Evolutionary conservation across 169 alveolate genomes (phyloP).

Genomic region (Plasmodium yoelii): DNA sequence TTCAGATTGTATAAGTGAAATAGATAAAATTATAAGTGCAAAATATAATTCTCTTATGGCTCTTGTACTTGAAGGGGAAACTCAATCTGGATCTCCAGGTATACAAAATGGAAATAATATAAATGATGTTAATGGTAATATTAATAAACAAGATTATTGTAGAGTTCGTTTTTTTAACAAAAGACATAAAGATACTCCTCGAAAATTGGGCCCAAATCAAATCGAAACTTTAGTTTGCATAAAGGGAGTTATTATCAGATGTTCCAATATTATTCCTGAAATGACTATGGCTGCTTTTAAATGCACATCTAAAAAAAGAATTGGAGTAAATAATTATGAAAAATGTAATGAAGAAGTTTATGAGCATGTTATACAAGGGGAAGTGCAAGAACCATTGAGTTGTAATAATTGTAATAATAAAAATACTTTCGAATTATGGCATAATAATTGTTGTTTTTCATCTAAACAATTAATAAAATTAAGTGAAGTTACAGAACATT

Average conservation of each 20-base stretch:
- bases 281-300: slow-evolving; percentile 97
- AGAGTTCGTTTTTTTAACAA: slow-evolving; percentile 85
- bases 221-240: slow-evolving; percentile 93
- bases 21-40: slow-evolving; percentile 91
- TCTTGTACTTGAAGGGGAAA: slow-evolving; percentile 74
- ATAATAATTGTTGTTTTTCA: slow-evolving; percentile 94
- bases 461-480: slow-evolving; percentile 95
- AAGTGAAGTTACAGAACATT: slow-evolving; percentile 94
- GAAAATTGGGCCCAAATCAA: slow-evolving; percentile 86
- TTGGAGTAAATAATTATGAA: slow-evolving; percentile 84
- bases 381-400: slow-evolving; percentile 95
- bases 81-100: slow-evolving; percentile 41
- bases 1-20: slow-evolving; percentile 94
- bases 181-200: slow-evolving; percentile 79
- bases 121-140: too few relatives aligned
- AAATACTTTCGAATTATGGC: slow-evolving; percentile 94
- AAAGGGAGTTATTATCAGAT: slow-evolving; percentile 96
- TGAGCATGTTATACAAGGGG: slow-evolving; percentile 93
- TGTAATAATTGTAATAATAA: slow-evolving; percentile 94
- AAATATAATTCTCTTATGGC: slow-evolving; percentile 86
- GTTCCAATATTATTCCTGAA: slow-evolving; percentile 97
- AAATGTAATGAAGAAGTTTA: slow-evolving; percentile 91
- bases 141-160: slow-evolving; percentile 84
- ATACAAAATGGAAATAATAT: slow-evolving; percentile 74
- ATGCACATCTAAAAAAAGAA: slow-evolving; percentile 92